Evolutionary conservation across 352 stramenopile species (phyloP), one percentile per base, ranked within the genome.

Genomic region (Saprolegnia diclina): DNA sequence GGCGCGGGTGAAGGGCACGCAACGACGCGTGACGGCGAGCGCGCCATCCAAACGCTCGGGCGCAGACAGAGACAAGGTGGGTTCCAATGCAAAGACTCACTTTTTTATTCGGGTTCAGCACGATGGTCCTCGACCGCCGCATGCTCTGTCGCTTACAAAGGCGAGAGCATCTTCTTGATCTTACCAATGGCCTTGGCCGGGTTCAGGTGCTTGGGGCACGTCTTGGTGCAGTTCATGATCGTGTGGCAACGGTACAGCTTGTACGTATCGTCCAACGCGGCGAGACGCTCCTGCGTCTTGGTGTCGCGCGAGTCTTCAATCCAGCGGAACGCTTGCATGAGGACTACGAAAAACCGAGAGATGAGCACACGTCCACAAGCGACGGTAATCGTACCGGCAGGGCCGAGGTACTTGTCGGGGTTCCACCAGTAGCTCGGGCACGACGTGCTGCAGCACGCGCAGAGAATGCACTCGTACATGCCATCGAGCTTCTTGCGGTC

Each of bases 381-480:
- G n/a, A 71, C 37, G 21, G 46, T n/a, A 22, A 68, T 74, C 75
- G 24, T 75, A 91, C 81, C 86, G 64, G 90, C 89, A 7, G 91
- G 91, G 65, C 91, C 91, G 54, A 97, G 83, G 82, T 97, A 97
- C 84, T 97, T 97, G 77, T 97, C 91, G 21, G 84, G 83, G 84
- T 99, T 99, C 97, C 97, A 99, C 97, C 97, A 99, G 85, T 99
- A 99, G 61, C 87, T 98, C 29, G 97, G 97, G 83, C 97, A 99
- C 40, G 97, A 97, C 5, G 97, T 99, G 71, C 83, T 97, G 85
- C 97, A 99, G 83, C 97, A 99, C 24, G 97, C 97, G 80, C 97
- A 99, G 21, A 99, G 86, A 72, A 99, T 99, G 81, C 97, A 99
- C 85, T 99, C 97, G 80, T 99, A 99, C 97, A 99, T 99, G 71